These are phyloP conservation scores for Magnusiomyces paraingens DNA, from an alignment of 1,139 yeast genomes.

Conservation along the genomic window DNA sequence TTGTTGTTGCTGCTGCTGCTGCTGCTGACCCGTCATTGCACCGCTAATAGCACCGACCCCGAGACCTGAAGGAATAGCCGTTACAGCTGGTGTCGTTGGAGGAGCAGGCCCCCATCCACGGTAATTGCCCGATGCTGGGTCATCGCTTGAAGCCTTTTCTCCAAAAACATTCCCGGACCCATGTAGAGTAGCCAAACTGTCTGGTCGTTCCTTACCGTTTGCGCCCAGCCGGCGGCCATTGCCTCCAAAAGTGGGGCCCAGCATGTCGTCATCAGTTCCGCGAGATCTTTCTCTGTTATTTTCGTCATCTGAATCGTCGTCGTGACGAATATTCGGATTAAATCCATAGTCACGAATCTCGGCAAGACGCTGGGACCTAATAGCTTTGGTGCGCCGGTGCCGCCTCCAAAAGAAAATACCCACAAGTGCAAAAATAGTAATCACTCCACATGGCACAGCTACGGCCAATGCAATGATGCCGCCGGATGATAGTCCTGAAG, in stretches of 20 bases:
- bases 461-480: conserved; percentile 15
- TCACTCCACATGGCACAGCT: conserved; percentile 15
- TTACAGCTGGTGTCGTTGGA: conserved; percentile 5
- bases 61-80: conserved; percentile 5
- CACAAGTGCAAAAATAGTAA: conserved; percentile 7
- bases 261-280: conserved; percentile 4
- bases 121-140: conserved; percentile 8
- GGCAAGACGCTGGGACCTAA: conserved; percentile 15
- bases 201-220: conserved; percentile 3
- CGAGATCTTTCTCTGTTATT: not conserved
- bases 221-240: conserved; percentile 2
- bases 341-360: conserved; percentile 16
- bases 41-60: conserved; percentile 2
- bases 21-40: conserved; percentile 3
- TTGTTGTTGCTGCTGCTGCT: conserved; percentile 2
- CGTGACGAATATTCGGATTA: conserved; percentile 10
- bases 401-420: conserved; percentile 14
- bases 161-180: not conserved
- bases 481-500: conserved; percentile 9
- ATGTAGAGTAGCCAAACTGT: not conserved
- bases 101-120: conserved; percentile 18
- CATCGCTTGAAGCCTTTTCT: conserved; percentile 4
- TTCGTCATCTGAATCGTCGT: not conserved
- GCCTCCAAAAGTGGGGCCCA: conserved; percentile 1
- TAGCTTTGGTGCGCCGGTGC: conserved; percentile 10